Conservation (phyloP, 2,329 filamentous ascomycete species). For the Neofusicoccum parvum region DNA sequence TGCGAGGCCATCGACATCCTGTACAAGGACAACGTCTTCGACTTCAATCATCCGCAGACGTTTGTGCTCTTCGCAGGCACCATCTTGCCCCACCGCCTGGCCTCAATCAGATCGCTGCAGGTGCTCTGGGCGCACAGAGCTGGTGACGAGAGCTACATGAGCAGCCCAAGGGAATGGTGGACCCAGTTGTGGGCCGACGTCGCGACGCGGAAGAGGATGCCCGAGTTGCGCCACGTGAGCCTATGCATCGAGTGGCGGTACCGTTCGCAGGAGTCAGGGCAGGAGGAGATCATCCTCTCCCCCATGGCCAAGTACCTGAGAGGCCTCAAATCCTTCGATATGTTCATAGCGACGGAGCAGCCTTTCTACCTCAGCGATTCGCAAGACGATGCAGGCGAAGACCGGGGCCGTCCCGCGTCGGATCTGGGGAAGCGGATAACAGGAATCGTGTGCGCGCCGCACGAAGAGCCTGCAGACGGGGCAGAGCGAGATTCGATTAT, state of each 20-base stretch:
- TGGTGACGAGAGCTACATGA: too few relatives aligned
- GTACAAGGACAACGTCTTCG: background rate
- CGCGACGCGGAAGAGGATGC: too few relatives aligned
- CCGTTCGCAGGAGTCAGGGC: too few relatives aligned
- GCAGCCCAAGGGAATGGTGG: background rate
- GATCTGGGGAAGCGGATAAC: background rate
- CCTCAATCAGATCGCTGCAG: background rate
- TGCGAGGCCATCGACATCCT: background rate
- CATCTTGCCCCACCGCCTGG: background rate
- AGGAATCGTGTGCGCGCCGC: background rate
- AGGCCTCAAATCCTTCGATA: background rate
- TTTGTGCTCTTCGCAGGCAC: background rate
- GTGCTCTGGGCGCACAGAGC: background rate
- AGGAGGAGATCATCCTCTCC: background rate
- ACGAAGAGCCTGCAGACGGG: too few relatives aligned
- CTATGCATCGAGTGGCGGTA: background rate
- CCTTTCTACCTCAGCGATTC: too few relatives aligned
- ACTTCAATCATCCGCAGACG: background rate
- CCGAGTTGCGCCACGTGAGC: too few relatives aligned
- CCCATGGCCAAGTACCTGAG: background rate
- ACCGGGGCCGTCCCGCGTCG: background rate
- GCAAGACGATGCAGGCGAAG: too few relatives aligned
- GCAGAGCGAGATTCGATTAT: too few relatives aligned
- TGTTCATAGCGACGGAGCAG: background rate
- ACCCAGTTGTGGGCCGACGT: background rate